These are phyloP conservation scores for Trichocomaceae sp. DNA, from an alignment of 2,329 filamentous ascomycete genomes.

Conservation along the genomic window DNA sequence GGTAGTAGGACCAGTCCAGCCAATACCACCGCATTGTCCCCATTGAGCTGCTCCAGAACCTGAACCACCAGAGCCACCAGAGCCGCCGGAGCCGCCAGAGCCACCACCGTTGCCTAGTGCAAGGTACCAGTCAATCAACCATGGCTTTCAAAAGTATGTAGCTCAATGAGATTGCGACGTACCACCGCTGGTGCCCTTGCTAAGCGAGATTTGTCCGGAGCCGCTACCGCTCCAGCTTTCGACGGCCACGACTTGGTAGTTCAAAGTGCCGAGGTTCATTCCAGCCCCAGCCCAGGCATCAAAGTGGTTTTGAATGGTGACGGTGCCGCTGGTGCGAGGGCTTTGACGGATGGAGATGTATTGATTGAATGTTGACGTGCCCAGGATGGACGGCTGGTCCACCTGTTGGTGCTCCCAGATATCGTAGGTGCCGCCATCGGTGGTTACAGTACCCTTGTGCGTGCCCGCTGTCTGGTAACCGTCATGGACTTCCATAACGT, in stretches of 20 bases:
- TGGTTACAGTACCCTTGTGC: conserved; percentile 29
- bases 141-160: too few species aligned
- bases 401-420: conserved; percentile 33
- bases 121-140: too few species aligned
- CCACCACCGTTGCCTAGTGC: background rate
- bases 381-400: conserved; percentile 36
- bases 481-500: conserved; percentile 31
- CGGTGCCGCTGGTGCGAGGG: conserved; percentile 30
- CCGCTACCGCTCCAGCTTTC: conserved; percentile 24
- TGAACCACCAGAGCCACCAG: background rate
- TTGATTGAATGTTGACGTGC: conserved; percentile 38
- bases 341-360: conserved; percentile 38
- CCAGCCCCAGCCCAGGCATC: conserved; percentile 30
- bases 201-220: background rate
- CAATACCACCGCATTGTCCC: conserved; percentile 23
- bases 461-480: conserved; percentile 26
- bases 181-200: conserved; percentile 1
- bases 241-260: conserved; percentile 40
- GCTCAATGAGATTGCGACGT: too few species aligned
- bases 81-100: background rate
- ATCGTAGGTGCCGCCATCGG: conserved; percentile 33
- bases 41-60: conserved; percentile 3
- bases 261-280: conserved; percentile 27
- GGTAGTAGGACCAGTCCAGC: conserved; percentile 23
- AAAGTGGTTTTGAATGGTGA: conserved; percentile 34